Evolutionary conservation across 1,139 yeast genomes (phyloP).

Genomic region (Lodderomyces theae): DNA sequence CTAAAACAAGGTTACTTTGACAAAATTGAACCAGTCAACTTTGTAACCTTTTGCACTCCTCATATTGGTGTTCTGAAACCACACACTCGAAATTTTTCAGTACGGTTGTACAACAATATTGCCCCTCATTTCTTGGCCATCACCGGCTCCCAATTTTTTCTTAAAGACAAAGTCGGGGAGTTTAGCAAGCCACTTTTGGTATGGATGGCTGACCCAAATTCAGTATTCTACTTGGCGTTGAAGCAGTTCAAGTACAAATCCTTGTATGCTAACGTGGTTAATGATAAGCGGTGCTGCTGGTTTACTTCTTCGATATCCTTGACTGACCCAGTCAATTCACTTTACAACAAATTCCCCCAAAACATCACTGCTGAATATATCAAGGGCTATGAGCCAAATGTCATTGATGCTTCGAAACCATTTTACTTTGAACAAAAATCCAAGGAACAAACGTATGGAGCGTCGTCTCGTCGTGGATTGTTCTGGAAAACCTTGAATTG

Average conservation of each 20-base stretch:
- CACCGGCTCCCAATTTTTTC: constrained; percentile 70
- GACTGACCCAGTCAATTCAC: constrained; percentile 58
- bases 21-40: constrained; percentile 49
- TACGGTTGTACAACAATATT: constrained; percentile 53
- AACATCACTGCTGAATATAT: constrained; percentile 45
- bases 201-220: constrained; percentile 61
- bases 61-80: constrained; percentile 78
- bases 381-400: constrained; percentile 50
- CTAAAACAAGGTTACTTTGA: constrained; percentile 54
- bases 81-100: constrained; percentile 14
- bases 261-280: constrained; percentile 71
- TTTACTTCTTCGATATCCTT: constrained; percentile 72
- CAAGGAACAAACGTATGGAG: neutral
- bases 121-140: constrained; percentile 65
- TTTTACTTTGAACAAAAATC: constrained; percentile 9
- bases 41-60: constrained; percentile 76
- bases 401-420: constrained; percentile 47
- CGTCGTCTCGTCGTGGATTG: constrained; percentile 6
- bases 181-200: constrained; percentile 49
- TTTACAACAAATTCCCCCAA: constrained; percentile 37
- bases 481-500: constrained; percentile 42
- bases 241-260: constrained; percentile 48
- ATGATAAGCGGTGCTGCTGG: constrained; percentile 79
- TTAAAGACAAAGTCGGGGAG: constrained; percentile 25
- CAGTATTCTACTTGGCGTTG: constrained; percentile 60